phyloP scores from a whole-genome alignment of 192 early-diverging fungal species.

The Backusella mclennaniae region DNA sequence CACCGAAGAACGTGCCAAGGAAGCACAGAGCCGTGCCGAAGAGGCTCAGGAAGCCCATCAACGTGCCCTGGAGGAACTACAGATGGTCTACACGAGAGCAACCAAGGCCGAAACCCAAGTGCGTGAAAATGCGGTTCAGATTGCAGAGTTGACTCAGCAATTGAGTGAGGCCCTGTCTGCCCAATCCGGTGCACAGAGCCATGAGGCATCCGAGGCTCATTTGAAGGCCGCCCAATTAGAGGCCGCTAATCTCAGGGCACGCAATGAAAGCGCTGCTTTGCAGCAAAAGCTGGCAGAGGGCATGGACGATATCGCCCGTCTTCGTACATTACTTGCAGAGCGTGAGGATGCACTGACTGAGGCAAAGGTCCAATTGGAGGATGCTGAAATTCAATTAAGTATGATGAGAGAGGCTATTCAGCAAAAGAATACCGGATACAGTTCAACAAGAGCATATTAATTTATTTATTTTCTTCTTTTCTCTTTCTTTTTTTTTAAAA shows the following conservation, averaged over 20 bases:
- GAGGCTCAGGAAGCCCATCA: conserved; percentile 54
- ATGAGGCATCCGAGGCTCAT: conserved; percentile 32
- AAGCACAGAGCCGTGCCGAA: conserved; percentile 51
- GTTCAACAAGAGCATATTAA: conserved; percentile 1
- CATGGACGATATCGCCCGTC: conserved; percentile 42
- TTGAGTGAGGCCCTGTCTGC: conserved; percentile 23
- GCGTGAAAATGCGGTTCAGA: conserved; percentile 37
- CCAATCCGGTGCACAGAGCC: conserved; percentile 2
- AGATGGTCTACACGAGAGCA: conserved; percentile 43
- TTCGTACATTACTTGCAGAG: conserved; percentile 38
- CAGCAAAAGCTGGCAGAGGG: conserved; percentile 44
- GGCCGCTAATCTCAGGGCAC: conserved; percentile 43
- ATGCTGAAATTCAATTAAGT: conserved; percentile 44
- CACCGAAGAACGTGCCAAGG: conserved; percentile 48
- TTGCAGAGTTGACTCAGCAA: conserved; percentile 28
- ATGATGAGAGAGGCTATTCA: conserved; percentile 38
- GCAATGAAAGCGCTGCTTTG: conserved; percentile 45
- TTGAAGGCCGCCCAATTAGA: conserved; percentile 50
- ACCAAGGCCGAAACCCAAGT: conserved; percentile 43
- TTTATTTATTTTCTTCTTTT: background rate
- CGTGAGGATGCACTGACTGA: conserved; percentile 44
- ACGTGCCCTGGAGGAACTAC: conserved; percentile 45
- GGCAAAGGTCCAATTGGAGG: conserved; percentile 44
- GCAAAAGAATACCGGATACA: conserved; percentile 1
- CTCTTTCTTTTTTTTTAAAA: background rate